Evolutionary conservation across 495 filamentous ascomycete genomes (phyloP), one percentile per base, ranked within the genome.

Genomic region (Lentithecium fluviatile): DNA sequence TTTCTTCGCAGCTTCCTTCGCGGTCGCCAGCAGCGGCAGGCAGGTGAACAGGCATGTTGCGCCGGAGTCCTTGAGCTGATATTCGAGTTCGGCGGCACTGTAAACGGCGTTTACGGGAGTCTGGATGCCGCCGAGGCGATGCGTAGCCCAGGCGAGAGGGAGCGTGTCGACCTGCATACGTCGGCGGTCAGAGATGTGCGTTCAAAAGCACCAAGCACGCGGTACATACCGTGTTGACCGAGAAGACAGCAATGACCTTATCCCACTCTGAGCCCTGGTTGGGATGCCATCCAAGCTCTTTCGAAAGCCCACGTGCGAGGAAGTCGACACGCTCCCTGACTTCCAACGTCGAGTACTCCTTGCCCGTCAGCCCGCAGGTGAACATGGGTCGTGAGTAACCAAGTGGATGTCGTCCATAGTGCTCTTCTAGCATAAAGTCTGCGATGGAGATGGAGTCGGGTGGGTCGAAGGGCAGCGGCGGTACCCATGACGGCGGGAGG

Each of bases 51-150:
- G 73, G 17, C 80, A 83, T 67, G 85, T 91, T 40, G 88, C 83
- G 2, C 85, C 83, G 0, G 90, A 91, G 21, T 88, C 83, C 62
- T 83, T 82, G 43, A 95, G 73, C 66, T 96, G 91, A 67, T 92
- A 84, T 65, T 85, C 86, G 29, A 95, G 75, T 71, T 96, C 91
- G 7, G 76, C 67, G 51, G 81, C 81, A 2, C 84, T 87, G 74
- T 95, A 95, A 11, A 87, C 85, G 11, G 91, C 91, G 71, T 94
- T 96, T 24, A 88, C 90, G 0, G 91, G 89, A 0, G 85, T 86
- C 5, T 83, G 80, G 40, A 96, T 81, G 52, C 90, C 91, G 2
- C 83, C 85, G 2, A 95, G 73, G 29, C 85, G 80, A 69, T 95
- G 91, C 15, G 86, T 79, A 0, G 89, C 88, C 81, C 88, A 92